Base-by-base conservation (phyloP, 305 asterid genomes). In the Fraxinus sp. region DNA sequence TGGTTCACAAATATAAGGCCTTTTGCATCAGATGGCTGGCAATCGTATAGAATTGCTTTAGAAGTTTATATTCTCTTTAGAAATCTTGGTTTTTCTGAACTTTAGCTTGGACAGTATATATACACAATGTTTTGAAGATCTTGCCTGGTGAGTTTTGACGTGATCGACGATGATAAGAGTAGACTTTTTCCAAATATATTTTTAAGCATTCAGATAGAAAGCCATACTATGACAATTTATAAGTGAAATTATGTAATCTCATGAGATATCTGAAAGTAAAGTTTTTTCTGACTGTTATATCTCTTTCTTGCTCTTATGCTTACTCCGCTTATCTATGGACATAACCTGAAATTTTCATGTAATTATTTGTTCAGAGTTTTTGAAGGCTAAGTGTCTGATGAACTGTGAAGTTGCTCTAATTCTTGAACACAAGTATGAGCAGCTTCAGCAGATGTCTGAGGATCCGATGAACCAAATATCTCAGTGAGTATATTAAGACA, bases 381-480 rank as follows among this genome's bases (percentile, higher is more conserved):
- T 92, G 91, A 95, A 92, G 93, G 98, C 98, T 80, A 94, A 95
- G 83, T 95, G 98, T 89, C 88, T 95, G 32, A 94, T 94, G 98
- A 94, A 95, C 80, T 93, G 97, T 91, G 98, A 95, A 85, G 98
- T 95, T 79, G 81, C 98, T 70, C 89, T 94, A 44, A 94, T 95
- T 90, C 98, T 95, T 78, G 98, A 95, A 76, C 98, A 89, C 39
- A 91, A 92, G 86, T 90, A 92, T 80, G 98, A 94, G 87, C 98
- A 94, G 92, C 93, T 95, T 90, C 98, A 95, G 88, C 94, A 91
- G 91, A 92, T 89, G 97, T 88, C 97, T 22, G 97, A 95, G 77
- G 98, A 95, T 82, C 97, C 97, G 37, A 80, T 89, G 91, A 95
- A 91, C 89, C 98, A 94, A 85, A 85, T 94, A 89, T 95, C 98